These are phyloP conservation scores for Debaryomyces tyrocola DNA, from an alignment of 805 yeast species.

Conservation along the genomic window DNA sequence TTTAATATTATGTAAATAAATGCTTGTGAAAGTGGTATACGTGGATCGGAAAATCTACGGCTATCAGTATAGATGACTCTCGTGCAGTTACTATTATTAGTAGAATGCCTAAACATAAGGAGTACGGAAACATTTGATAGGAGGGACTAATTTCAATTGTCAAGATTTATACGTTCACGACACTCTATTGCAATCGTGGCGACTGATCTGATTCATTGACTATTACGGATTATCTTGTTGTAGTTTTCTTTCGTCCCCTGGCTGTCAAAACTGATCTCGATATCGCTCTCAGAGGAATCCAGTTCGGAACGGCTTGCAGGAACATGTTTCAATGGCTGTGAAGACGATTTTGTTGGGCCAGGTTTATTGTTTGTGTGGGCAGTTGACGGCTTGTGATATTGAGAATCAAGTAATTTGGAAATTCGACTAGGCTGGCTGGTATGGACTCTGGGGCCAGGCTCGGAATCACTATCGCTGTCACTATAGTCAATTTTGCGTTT, in stretches of 20 bases:
- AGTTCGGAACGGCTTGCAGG: too few relatives aligned
- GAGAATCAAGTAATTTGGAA: not conserved
- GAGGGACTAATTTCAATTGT: too few relatives aligned
- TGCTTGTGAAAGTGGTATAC: too few relatives aligned
- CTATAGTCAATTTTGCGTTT: not conserved
- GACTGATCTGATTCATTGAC: not conserved
- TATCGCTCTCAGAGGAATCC: slow-evolving; percentile 2
- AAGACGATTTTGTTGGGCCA: not conserved
- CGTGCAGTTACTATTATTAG: too few relatives aligned
- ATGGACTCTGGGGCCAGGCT: not conserved
- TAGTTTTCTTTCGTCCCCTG: not conserved
- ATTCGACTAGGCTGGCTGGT: not conserved
- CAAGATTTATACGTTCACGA: too few relatives aligned
- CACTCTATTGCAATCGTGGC: too few relatives aligned
- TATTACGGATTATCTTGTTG: not conserved
- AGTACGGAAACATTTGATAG: too few relatives aligned
- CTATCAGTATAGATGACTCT: too few relatives aligned
- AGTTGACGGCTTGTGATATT: not conserved
- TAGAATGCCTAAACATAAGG: too few relatives aligned
- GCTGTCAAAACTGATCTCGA: slow-evolving; percentile 1
- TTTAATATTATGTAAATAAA: too few relatives aligned
- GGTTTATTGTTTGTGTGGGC: not conserved
- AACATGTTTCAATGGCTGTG: too few relatives aligned
- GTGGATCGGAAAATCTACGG: too few relatives aligned
- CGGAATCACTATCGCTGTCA: not conserved